These are phyloP conservation scores for Malbranchea cinnamomea DNA, from an alignment of 2,329 filamentous ascomycete species.

Conservation along the genomic window DNA sequence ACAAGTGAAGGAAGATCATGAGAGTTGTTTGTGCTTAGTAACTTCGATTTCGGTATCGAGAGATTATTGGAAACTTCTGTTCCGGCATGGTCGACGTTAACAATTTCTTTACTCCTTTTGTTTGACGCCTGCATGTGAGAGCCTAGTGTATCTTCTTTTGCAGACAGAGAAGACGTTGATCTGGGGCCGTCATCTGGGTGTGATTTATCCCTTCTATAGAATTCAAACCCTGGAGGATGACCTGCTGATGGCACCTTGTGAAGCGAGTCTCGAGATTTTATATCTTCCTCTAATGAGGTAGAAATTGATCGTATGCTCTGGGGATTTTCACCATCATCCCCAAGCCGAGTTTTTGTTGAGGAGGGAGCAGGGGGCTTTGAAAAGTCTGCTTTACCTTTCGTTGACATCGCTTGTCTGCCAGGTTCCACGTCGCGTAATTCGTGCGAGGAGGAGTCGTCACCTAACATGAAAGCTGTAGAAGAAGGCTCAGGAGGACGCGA, in stretches of 20 bases:
- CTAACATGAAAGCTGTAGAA: no score
- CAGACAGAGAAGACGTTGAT: no score
- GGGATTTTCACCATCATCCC: no score
- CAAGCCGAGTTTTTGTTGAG: not conserved
- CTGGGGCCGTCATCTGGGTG: slow-evolving; percentile 5
- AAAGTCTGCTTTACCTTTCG: no score
- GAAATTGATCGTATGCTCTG: no score
- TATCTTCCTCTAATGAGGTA: slow-evolving; percentile 2
- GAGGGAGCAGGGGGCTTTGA: not conserved
- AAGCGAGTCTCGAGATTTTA: slow-evolving; percentile 13
- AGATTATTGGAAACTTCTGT: no score
- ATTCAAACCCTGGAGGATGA: slow-evolving; percentile 25
- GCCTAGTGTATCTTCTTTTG: no score
- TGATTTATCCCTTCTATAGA: slow-evolving; percentile 14
- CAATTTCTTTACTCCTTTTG: not conserved
- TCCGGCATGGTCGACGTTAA: not conserved
- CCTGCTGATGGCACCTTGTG: slow-evolving; percentile 22
- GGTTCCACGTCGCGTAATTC: no score
- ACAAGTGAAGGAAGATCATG: slow-evolving; percentile 3
- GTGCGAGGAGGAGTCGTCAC: no score
- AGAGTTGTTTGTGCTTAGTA: slow-evolving; percentile 7
- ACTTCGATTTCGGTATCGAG: not conserved
- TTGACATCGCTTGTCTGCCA: no score
- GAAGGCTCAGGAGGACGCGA: slow-evolving; percentile 1
- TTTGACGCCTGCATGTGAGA: slow-evolving; percentile 5